A percentile compares a stretch with the other conserved stretches of the same genome.
These are phyloP conservation scores for Tulasnella sp. DNA, from an alignment of 768 basidiomycete species.

Conservation along the genomic window DNA sequence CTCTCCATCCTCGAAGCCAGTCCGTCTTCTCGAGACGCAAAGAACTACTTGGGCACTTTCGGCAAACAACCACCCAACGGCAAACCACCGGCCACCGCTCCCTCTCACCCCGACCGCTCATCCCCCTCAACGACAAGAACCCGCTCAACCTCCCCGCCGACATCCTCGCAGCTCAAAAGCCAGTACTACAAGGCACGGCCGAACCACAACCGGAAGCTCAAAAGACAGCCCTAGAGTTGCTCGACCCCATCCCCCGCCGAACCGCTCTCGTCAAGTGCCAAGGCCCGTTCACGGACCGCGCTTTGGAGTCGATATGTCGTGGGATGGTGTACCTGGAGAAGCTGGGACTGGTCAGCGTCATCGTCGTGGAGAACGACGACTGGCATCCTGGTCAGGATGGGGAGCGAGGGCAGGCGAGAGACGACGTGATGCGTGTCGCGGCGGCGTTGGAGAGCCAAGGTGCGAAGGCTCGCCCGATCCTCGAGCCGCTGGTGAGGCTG, in stretches of 20 bases:
- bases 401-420: slow-evolving; percentile 64
- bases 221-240: slow-evolving; percentile 56
- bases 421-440: slow-evolving; percentile 86
- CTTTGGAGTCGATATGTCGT: slow-evolving; percentile 89
- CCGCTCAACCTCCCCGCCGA: slow-evolving; percentile 41
- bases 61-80: slow-evolving; percentile 46
- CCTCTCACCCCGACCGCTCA: slow-evolving; percentile 38
- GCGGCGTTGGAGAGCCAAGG: slow-evolving; percentile 81
- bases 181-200: slow-evolving; percentile 47
- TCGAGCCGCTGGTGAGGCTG: slow-evolving; percentile 82
- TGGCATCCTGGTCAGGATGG: slow-evolving; percentile 67
- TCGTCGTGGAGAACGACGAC: slow-evolving; percentile 89
- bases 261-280: slow-evolving; percentile 97
- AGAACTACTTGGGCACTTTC: slow-evolving; percentile 90
- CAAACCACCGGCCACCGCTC: slow-evolving; percentile 21
- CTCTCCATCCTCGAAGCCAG: slow-evolving; percentile 91
- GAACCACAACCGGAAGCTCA: slow-evolving; percentile 54
- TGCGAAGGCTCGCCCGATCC: slow-evolving; percentile 82
- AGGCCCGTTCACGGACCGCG: slow-evolving; percentile 90
- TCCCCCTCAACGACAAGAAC: slow-evolving; percentile 42
- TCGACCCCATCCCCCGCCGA: slow-evolving; percentile 80
- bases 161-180: slow-evolving; percentile 43
- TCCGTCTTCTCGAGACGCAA: slow-evolving; percentile 88
- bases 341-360: slow-evolving; percentile 92
- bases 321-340: slow-evolving; percentile 96